These are phyloP conservation scores for Alternaria solani DNA, from an alignment of 2,329 filamentous ascomycete genomes.

Conservation along the genomic window DNA sequence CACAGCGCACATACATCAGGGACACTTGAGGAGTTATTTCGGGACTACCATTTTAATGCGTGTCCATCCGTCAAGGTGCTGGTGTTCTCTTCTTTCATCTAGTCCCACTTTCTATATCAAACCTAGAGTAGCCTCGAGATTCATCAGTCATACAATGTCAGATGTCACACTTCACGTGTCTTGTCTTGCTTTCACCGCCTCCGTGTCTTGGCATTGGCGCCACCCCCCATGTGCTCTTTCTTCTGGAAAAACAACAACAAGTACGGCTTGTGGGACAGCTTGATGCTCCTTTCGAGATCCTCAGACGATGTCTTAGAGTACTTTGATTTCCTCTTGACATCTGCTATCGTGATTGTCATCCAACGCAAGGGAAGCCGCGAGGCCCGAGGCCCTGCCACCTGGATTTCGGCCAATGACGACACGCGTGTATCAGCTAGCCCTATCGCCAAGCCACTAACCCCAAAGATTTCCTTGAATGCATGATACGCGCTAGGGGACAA, in stretches of 20 bases:
- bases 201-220: neutral
- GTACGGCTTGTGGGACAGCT: neutral
- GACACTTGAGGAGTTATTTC: neutral
- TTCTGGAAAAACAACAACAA: neutral
- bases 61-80: neutral
- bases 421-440: conserved; percentile 11
- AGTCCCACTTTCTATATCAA: neutral
- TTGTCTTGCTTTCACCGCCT: conserved; percentile 1
- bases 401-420: conserved; percentile 9
- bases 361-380: neutral
- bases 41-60: neutral
- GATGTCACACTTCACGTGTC: conserved; percentile 1
- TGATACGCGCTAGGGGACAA: conserved; percentile 18
- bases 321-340: neutral
- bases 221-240: neutral
- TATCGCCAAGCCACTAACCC: conserved; percentile 17
- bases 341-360: neutral
- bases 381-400: neutral
- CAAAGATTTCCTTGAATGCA: conserved; percentile 2
- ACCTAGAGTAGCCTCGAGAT: neutral
- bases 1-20: conserved; percentile 2
- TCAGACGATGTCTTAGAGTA: neutral
- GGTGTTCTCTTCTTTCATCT: conserved; percentile 6
- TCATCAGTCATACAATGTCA: neutral
- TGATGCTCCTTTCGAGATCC: neutral